phyloP scores from a whole-genome alignment of 2,329 filamentous ascomycete species.

The Ophiocordyceps australis region DNA sequence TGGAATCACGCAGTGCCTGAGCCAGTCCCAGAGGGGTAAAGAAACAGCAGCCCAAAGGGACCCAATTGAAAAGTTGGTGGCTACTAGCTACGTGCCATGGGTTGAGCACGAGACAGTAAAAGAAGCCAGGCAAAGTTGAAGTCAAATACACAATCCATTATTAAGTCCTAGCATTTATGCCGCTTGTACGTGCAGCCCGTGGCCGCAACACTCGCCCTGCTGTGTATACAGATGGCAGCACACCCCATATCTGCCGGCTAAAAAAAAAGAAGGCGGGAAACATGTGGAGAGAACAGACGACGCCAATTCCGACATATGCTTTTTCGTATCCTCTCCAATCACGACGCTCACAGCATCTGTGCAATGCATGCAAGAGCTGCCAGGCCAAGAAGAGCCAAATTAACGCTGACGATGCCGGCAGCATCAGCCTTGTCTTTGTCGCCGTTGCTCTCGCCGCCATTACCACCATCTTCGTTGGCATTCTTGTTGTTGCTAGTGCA shows the following conservation, averaged over 20 bases:
- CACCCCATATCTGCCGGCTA: constrained; percentile 15
- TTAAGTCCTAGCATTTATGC: constrained; percentile 21
- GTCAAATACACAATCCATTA: constrained; percentile 23
- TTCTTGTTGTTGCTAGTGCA: constrained; percentile 32
- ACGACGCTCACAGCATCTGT: constrained; percentile 32
- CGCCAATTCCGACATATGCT: constrained; percentile 14
- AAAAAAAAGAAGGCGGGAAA: constrained; percentile 15
- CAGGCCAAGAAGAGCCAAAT: constrained; percentile 26
- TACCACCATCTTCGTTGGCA: constrained; percentile 27
- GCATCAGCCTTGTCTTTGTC: constrained; percentile 18
- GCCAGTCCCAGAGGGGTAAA: no score
- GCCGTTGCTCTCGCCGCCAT: constrained; percentile 8
- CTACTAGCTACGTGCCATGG: no score
- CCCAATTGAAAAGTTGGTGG: no score
- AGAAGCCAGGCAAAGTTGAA: no score
- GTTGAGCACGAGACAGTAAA: no score
- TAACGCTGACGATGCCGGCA: constrained; percentile 24
- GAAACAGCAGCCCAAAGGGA: no score
- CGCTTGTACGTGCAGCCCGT: constrained; percentile 3
- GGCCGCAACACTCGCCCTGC: constrained; percentile 8
- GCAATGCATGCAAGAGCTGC: constrained; percentile 26
- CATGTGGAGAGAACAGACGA: constrained; percentile 15
- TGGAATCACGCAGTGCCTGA: no score
- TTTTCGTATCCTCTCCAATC: constrained; percentile 6
- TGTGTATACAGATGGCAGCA: constrained; percentile 11